Conservation (phyloP, 225 moss, liverwort and hornwort species). For the Climacium dendroides region DNA sequence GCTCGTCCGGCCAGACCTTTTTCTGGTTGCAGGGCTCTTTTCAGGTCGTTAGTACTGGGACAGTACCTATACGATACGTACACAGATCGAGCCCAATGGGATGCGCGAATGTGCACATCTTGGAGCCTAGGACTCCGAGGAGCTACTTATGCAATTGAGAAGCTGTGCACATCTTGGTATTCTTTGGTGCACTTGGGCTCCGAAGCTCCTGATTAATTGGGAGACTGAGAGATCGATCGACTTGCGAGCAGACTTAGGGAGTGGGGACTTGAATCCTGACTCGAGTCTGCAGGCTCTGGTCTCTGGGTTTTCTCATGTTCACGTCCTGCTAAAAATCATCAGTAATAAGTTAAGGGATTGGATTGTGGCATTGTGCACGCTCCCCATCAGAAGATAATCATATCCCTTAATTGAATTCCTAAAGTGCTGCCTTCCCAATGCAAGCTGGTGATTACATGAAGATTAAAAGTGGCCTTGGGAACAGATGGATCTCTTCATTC, state of each 20-base stretch:
- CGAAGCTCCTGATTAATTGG: background rate
- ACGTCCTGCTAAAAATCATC: conserved; percentile 4
- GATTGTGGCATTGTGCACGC: conserved; percentile 25
- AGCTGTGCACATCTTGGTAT: background rate
- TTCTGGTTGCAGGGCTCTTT: background rate
- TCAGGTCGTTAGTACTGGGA: background rate
- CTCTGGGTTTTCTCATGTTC: background rate
- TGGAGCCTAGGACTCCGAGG: background rate
- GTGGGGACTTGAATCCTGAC: background rate
- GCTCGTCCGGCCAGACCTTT: background rate
- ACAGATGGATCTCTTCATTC: background rate
- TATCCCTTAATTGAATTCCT: conserved; percentile 17
- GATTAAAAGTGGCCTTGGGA: background rate
- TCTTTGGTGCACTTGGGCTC: background rate
- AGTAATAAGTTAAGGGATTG: background rate
- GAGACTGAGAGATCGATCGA: background rate
- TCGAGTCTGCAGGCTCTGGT: background rate
- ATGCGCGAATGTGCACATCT: background rate
- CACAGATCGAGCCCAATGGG: background rate
- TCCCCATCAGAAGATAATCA: conserved; percentile 26
- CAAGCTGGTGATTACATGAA: background rate
- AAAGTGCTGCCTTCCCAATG: conserved; percentile 5
- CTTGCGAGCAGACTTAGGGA: background rate
- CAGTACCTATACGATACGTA: background rate
- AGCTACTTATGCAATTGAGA: background rate